Base-by-base conservation (phyloP, 345 rosid genomes). In the Hibiscus tridactylites region DNA sequence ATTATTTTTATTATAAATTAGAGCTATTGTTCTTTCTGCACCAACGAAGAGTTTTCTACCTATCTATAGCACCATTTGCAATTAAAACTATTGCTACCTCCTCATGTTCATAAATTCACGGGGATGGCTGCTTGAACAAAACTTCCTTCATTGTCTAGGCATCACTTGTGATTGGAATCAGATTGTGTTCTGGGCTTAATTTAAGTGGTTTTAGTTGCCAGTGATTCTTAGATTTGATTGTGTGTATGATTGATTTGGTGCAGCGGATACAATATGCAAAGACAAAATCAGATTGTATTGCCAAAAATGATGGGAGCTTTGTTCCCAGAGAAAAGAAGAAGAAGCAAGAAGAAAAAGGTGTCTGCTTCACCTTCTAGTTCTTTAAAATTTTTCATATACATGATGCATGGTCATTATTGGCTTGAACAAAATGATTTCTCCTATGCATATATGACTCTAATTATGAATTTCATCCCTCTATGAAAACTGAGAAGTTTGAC, bases 291-390 rank as follows among this genome's bases (percentile, higher is more conserved):
- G 97, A 96, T 78, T 96, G 97, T 83, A 42, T 92, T 64, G 80
- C 89, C 76, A 90, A 92, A 79, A 92, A 79, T 0, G 98, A 92
- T 65, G 97, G 97, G 76, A 84, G 86, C 71, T 92, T 79, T 33
- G 87, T 87, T 73, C 85, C 91, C 9, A 86, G 81, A 74, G 97
- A 91, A 76, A 96, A 91, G 87, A 96, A 91, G 85, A 92, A 82
- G 84, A 92, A 85, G 84, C 96, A 95, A 81, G 96, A 95, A 79
- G 98, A 92, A 26, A 92, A 88, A 85, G 91, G 98, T 92, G 65
- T 70, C 29, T 26, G 26, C 17, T 15, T 42, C 16, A 28, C 2
- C 31, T 28, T 16, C 9, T 28, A 3, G 58, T 19, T 67, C 9
- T n/a, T 49, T 16, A 28, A 67, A 9, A 44, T 9, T 28, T 15